Evolutionary conservation across 2,329 filamentous ascomycete species (phyloP).

Genomic region (Beauveria varroae): DNA sequence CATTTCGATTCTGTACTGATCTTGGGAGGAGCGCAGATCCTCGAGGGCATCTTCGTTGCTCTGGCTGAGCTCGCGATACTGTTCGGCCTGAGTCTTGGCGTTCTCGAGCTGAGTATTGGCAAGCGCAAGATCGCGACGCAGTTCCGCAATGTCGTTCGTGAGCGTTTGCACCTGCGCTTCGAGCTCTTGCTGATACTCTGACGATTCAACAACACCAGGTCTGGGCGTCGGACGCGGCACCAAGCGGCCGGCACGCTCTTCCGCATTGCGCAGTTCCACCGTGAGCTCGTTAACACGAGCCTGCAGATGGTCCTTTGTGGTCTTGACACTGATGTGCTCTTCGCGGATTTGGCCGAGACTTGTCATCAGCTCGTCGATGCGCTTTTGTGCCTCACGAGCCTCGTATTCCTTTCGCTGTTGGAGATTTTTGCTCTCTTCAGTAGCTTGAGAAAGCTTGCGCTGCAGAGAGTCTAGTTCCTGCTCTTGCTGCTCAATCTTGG

Average conservation of each 20-base stretch:
- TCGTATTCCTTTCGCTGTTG: slow-evolving; percentile 85
- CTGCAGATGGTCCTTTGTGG: slow-evolving; percentile 82
- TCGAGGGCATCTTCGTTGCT: slow-evolving; percentile 80
- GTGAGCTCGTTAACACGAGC: slow-evolving; percentile 80
- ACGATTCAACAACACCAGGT: slow-evolving; percentile 37
- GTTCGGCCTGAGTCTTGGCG: slow-evolving; percentile 72
- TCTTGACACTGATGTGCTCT: slow-evolving; percentile 79
- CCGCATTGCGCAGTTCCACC: slow-evolving; percentile 79
- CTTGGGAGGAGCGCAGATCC: slow-evolving; percentile 69
- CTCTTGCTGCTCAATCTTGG: slow-evolving; percentile 71
- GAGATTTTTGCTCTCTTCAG: slow-evolving; percentile 77
- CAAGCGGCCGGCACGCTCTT: slow-evolving; percentile 76
- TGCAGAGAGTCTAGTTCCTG: slow-evolving; percentile 70
- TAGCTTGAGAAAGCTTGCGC: slow-evolving; percentile 73
- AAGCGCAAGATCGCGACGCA: slow-evolving; percentile 81
- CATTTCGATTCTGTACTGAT: slow-evolving; percentile 82
- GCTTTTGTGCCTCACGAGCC: slow-evolving; percentile 76
- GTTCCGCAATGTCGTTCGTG: slow-evolving; percentile 72
- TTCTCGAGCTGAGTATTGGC: slow-evolving; percentile 73
- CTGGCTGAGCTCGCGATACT: slow-evolving; percentile 84
- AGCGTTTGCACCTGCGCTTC: slow-evolving; percentile 70
- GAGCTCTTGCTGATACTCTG: slow-evolving; percentile 39
- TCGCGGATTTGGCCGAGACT: slow-evolving; percentile 76
- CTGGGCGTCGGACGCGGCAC: slow-evolving; percentile 70
- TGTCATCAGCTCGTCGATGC: slow-evolving; percentile 83